Base-by-base conservation (phyloP, 2,329 filamentous ascomycete species). In the Taxawa tesnikishii region DNA sequence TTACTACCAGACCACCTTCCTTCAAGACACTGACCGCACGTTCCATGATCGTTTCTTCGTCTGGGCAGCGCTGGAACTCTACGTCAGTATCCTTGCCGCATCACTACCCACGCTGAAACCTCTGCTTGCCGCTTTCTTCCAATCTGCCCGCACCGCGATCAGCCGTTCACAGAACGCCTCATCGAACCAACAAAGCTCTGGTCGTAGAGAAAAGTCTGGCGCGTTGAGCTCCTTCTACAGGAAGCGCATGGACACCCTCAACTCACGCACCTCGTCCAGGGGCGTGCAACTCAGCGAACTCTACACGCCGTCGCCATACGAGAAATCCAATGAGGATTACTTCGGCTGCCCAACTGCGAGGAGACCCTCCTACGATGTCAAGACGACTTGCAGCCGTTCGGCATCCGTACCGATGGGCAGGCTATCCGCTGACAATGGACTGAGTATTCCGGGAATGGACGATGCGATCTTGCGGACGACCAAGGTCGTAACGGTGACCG, bases 41-140 rank as follows among this genome's bases (percentile, higher is more conserved):
- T 56, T 54, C 28, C 51, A 55, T 28, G 51, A 60, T 38, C 44
- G 44, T 4, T 64, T 63, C 44, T 58, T 56, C 24, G 48, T 65
- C 8, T 65, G 60, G 60, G 58, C 59, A 39, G 56, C 52, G 37
- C 53, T 64, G 31, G 60, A 66, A 37, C 51, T 65, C 15, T 56
- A 56, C 28, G 43, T 63, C 5, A 61, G 59, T 3, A 60, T 63
- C 27, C 47, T 62, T 2, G 60, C 61, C 2, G 58, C 58, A 4
- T 62, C 53, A 0, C 43, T 64, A 0, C 60, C 60, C 1, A 56
- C 62, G 10, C 50, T 67, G 18, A 53, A 58, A 9, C 60, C 60
- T 3, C 43, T 56, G 9, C 53, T 58, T 43, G 46, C 50, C 35
- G 51, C 46, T 40, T 39, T 49, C 13, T 50, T 61, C 23, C 49